phyloP scores from a whole-genome alignment of 2,329 filamentous ascomycete species.

The Cladosporium sp. region DNA sequence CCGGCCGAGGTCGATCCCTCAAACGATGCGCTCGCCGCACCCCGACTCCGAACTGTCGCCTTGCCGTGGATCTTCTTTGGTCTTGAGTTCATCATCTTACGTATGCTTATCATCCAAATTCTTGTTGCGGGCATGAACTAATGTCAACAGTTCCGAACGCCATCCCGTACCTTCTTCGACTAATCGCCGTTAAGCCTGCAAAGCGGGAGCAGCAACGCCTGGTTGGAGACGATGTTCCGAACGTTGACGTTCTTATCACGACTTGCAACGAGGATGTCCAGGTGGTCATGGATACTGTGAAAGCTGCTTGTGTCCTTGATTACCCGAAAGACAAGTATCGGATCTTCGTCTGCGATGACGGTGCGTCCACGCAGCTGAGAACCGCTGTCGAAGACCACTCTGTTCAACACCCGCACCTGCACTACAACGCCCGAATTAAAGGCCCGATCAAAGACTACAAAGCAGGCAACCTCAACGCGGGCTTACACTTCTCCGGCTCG shows the following conservation, averaged over 20 bases:
- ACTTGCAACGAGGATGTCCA: conserved; percentile 41
- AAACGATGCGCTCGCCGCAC: not conserved
- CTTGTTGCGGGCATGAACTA: not conserved
- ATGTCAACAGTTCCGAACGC: not conserved
- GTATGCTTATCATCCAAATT: not conserved
- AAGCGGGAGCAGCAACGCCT: conserved; percentile 6
- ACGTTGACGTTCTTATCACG: conserved; percentile 41
- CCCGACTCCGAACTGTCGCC: not conserved
- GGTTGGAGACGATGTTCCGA: conserved; percentile 30
- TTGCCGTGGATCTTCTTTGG: conserved; percentile 11
- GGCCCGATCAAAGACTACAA: conserved; percentile 49
- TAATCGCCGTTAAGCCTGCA: conserved; percentile 6
- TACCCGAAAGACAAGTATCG: conserved; percentile 36
- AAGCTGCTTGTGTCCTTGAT: conserved; percentile 36
- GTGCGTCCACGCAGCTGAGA: conserved; percentile 31
- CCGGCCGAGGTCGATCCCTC: not conserved
- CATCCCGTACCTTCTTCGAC: conserved; percentile 4
- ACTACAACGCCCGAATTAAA: conserved; percentile 42
- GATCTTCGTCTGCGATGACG: conserved; percentile 40
- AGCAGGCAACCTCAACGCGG: conserved; percentile 61
- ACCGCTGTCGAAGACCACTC: conserved; percentile 31
- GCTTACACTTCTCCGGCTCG: conserved; percentile 23
- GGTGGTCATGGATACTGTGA: conserved; percentile 38
- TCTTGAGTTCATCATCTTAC: conserved; percentile 3
- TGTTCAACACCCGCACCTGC: conserved; percentile 34